Evolutionary conservation across 73 alveolate genomes (phyloP).

Genomic region (Paramecium octaurelia): DNA sequence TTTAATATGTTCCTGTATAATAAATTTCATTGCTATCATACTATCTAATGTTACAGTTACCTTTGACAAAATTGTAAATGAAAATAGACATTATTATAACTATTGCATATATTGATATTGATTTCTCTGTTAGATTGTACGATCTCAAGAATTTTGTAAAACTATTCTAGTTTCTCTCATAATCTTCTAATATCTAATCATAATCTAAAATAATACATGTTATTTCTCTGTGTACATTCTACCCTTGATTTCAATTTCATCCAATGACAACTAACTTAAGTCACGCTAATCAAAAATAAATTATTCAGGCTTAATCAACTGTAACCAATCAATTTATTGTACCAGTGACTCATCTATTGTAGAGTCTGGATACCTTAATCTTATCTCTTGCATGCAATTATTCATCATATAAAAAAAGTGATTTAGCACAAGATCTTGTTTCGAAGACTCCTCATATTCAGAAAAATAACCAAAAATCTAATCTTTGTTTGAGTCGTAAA

Average conservation of each 20-base stretch:
- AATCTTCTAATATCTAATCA: neutral
- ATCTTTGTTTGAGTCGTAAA: neutral
- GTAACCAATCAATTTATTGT: neutral
- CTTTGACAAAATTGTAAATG: neutral
- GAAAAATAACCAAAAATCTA: neutral
- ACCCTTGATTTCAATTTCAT: neutral
- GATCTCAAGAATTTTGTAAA: neutral
- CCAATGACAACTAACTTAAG: neutral
- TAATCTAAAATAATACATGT: neutral
- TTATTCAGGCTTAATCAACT: neutral
- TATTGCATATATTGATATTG: neutral
- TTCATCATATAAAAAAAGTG: slow-evolving; percentile 17
- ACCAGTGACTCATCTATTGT: neutral
- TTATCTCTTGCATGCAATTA: neutral
- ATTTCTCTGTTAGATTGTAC: neutral
- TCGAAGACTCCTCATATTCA: neutral
- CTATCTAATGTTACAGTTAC: neutral
- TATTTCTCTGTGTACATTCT: neutral
- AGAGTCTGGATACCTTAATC: neutral
- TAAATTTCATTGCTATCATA: neutral
- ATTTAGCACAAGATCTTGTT: neutral
- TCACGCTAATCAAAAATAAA: neutral
- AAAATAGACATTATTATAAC: neutral
- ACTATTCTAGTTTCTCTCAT: neutral
- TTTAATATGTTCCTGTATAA: neutral